These are phyloP conservation scores for Mycothermus thermophilus DNA, from an alignment of 495 filamentous ascomycete species.

Conservation along the genomic window DNA sequence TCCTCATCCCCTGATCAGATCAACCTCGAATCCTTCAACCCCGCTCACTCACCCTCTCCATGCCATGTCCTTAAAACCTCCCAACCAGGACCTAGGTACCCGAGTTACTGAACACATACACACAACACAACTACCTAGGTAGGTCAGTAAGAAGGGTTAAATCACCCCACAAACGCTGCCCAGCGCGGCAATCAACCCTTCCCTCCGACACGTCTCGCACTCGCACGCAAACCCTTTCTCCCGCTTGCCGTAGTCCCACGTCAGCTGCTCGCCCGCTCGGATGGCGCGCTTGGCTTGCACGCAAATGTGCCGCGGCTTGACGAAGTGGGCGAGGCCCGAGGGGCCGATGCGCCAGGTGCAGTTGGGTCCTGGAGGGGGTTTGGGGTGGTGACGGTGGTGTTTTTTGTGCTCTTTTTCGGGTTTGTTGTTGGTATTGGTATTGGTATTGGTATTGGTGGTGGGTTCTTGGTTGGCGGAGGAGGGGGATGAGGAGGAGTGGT, in stretches of 20 bases:
- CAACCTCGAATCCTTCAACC: not conserved
- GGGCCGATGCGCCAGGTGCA: constrained; percentile 15
- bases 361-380: constrained; percentile 10
- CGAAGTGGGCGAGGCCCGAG: constrained; percentile 9
- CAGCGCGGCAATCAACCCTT: not conserved
- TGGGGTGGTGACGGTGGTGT: not conserved
- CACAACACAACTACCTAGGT: too few relatives aligned
- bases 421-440: not conserved
- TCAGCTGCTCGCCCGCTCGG: constrained; percentile 16
- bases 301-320: constrained; percentile 10
- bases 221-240: constrained; percentile 12
- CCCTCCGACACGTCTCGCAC: constrained; percentile 12
- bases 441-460: not conserved
- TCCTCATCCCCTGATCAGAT: not conserved
- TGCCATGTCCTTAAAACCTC: not conserved
- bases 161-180: constrained; percentile 4
- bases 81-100: not conserved
- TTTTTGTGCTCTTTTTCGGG: not conserved
- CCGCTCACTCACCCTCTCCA: not conserved
- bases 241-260: constrained; percentile 16
- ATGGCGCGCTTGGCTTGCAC: constrained; percentile 17
- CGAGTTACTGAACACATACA: too few relatives aligned
- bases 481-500: not conserved
- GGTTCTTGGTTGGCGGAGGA: not conserved
- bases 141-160: too few relatives aligned